Percentiles rank a stretch among this genome's conserved stretches.
Evolutionary conservation across 768 basidiomycete genomes (phyloP).

Genomic region (Mycena epipterygia): DNA sequence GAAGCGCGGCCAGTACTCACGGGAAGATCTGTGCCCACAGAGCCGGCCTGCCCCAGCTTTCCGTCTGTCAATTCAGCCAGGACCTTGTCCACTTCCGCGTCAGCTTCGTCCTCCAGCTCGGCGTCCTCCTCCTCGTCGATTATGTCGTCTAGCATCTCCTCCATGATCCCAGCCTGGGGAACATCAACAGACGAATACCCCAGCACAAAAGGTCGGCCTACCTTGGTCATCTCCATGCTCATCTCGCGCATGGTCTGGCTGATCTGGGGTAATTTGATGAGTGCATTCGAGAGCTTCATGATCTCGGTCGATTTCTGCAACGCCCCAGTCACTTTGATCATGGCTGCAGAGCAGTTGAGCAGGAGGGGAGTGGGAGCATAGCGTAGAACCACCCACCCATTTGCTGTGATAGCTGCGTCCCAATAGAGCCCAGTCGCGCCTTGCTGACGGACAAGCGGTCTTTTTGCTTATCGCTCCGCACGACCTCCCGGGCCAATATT

Average conservation of each 20-base stretch:
- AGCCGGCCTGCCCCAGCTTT: conserved; percentile 89
- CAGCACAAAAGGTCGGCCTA: conserved; percentile 47
- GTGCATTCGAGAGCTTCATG: conserved; percentile 96
- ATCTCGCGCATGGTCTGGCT: conserved; percentile 95
- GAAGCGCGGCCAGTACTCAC: conserved; percentile 60
- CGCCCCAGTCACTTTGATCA: conserved; percentile 97
- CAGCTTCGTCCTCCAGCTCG: conserved; percentile 96
- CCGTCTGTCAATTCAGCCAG: conserved; percentile 96
- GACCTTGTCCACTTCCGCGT: conserved; percentile 97
- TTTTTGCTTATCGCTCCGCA: conserved; percentile 94
- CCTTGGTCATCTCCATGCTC: conserved; percentile 99
- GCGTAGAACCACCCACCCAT: conserved; percentile 71
- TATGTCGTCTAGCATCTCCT: conserved; percentile 97
- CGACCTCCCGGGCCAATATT: conserved; percentile 94
- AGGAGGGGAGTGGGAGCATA: conserved; percentile 11
- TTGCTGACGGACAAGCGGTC: conserved; percentile 93
- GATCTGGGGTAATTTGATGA: conserved; percentile 93
- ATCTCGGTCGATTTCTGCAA: conserved; percentile 98
- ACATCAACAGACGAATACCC: not conserved
- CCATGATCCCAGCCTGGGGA: conserved; percentile 92
- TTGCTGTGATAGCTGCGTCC: conserved; percentile 91
- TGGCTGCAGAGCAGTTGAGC: conserved; percentile 65
- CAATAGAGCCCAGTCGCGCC: conserved; percentile 91
- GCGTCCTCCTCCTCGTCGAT: conserved; percentile 94
- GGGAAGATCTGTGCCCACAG: conserved; percentile 79